Evolutionary conservation across 192 early-diverging fungal genomes (phyloP), one percentile per base, ranked within the genome.

Genomic region (Podila minutissima): DNA sequence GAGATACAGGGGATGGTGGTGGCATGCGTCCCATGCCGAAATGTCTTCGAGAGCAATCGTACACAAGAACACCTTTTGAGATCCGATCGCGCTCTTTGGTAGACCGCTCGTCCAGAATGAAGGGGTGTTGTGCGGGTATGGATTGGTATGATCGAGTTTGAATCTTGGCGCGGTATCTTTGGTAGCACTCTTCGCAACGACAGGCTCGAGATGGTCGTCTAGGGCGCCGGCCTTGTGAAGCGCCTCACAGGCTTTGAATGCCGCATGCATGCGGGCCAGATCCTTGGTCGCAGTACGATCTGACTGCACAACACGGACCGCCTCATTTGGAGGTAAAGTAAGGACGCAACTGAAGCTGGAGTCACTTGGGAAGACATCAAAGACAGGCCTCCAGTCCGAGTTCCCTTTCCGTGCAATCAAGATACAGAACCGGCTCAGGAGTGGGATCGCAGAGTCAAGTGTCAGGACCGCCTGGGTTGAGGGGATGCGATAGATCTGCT

Each of bases 381-480:
- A 93, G 1, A 86, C 74, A 0, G 95, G 93, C 38, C 70, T 57
- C 11, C 88, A 76, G 46, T 83, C 69, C 73, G 82, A 91, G 59
- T 75, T 88, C 50, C 67, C 55, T 76, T 96, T 93, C 9, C 82
- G 71, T 1, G 95, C 91, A 20, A 96, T 86, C 0, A 83, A 67
- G 38, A 81, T 85, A 66, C 96, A 96, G 64, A 94, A 98, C 28
- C 88, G 86, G 83, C 93, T 50, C 0, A 98, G 38, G 0, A 92
- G 77, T 2, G 82, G 48, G 4, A 95, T 74, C 10, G 96, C 87
- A 2, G 92, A 92, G 49, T 92, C 78, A 29, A 92, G 81, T 1
- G 95, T 94, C 7, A 94, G 86, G 3, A 85, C 84, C 0, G 97
- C 97, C 11, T 92, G 88, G 0, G 95, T 95, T 0, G 84, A 26